Evolutionary conservation across 495 filamentous ascomycete species (phyloP), one percentile per base, ranked within the genome.

Genomic region (Clohesyomyces aquaticus): DNA sequence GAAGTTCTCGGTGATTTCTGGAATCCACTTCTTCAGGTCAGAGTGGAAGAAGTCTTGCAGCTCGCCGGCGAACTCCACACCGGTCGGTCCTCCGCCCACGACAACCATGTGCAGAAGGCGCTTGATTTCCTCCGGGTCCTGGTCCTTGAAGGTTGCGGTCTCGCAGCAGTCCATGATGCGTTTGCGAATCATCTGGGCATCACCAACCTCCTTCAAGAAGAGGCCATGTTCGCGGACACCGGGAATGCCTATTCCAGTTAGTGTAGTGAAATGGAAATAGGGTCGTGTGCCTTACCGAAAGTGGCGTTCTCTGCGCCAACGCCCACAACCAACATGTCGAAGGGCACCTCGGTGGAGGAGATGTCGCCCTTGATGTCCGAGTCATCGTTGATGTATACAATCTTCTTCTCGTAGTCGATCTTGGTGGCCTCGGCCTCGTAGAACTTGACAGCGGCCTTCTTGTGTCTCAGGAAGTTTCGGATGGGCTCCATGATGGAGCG

Each of bases 121-220:
- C 77, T 95, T 87, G 69, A 93, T 79, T 78, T 99, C 94, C 66
- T 96, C 90, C 8, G 81, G 80, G n/a, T 83, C 81, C 79, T 98
- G 95, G 70, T 93, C 93, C 85, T 97, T 98, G 88, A 99, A 98
- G 73, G 89, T 91, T 43, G 94, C 93, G 12, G 92, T 97, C 80
- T 99, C 94, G 64, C 96, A 90, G 74, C 95, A 98, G 81, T 99
- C 95, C 94, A 99, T 98, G 80, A 99, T 95, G 76, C 90, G 90
- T 80, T 91, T 96, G 71, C 94, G 91, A 72, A 99, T 98, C 67
- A 86, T 83, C 76, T 98, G 93, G 32, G 94, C 93, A 75, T 99
- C 94, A 61, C 81, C 84, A 66, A 99, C 95, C 78, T 99, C 94
- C 83, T 98, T 98, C 71, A 99, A 79, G 84, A 99, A 99, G 83